phyloP scores from a whole-genome alignment of 2,329 filamentous ascomycete genomes.

The Sarocladium oryzae region DNA sequence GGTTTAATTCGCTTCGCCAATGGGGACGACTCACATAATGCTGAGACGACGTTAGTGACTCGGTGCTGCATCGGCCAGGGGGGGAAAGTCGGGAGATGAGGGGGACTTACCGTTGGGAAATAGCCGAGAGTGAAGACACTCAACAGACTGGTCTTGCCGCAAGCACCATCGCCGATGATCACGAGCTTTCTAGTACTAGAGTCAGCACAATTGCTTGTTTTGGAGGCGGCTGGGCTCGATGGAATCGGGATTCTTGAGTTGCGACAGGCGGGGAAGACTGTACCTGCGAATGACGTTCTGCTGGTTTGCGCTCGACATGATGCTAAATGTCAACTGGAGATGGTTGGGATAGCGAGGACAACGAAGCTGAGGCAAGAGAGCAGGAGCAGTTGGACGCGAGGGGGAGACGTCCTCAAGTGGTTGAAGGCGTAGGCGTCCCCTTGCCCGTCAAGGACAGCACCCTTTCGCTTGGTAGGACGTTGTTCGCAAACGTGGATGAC shows the following conservation, averaged over 20 bases:
- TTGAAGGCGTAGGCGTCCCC: conserved; percentile 5
- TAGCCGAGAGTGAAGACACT: conserved; percentile 98
- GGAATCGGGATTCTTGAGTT: background rate
- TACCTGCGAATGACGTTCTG: conserved; percentile 63
- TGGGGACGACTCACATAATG: conserved; percentile 46
- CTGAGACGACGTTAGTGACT: conserved; percentile 26
- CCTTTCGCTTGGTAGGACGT: background rate
- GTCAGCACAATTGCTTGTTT: background rate
- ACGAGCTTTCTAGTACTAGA: conserved; percentile 71
- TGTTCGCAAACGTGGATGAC: background rate
- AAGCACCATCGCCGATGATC: conserved; percentile 95
- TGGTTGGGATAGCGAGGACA: background rate
- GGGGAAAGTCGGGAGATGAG: background rate
- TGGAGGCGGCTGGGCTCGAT: background rate
- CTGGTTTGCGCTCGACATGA: conserved; percentile 38
- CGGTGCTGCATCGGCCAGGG: background rate
- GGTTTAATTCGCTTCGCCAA: conserved; percentile 16
- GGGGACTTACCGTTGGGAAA: conserved; percentile 79
- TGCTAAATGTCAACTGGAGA: conserved; percentile 11
- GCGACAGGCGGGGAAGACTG: conserved; percentile 16
- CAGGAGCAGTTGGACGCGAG: background rate
- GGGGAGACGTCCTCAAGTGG: background rate
- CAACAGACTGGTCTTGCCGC: conserved; percentile 93
- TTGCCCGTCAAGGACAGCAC: conserved; percentile 6
- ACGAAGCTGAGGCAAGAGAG: background rate